Base-by-base conservation (phyloP, 1,284 basidiomycete genomes). In the Inonotus obliquus region DNA sequence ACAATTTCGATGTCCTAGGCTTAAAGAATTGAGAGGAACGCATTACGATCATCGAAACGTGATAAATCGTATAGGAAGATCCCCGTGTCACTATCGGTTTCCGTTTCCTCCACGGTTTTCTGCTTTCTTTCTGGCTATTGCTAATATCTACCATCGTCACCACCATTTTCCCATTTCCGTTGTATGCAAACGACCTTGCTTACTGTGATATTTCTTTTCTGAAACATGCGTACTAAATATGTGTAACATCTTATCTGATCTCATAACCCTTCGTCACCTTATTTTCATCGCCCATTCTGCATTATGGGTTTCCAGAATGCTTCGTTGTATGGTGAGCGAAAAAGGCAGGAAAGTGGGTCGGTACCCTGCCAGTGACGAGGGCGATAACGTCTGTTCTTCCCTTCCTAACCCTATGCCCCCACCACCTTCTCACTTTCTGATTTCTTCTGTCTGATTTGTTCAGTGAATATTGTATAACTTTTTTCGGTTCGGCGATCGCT, bases 31-130 rank as follows among this genome's bases (percentile, higher is more conserved):
- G 25, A 27, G 44, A 32, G 35, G 32, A 32, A 32, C 32, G 9
- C 13, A 19, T 25, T 25, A 58, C 37, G 56, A 49, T 41, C 41
- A 49, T 41, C 41, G 23, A 49, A 58, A 58, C 45, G 17, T 49
- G 56, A 49, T 37, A 45, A 49, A 58, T 58, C 56, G 56, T 58
- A 58, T 58, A 35, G 47, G 56, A 58, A 45, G 17, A 25, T 57
- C 47, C 29, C 51, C 51, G 19, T 44, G 13, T 14, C 41, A 17
- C 41, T 44, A 21, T 52, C 32, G 27, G 9, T 27, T 52, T 52
- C 35, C 13, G 47, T 23, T 35, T 35, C n/a, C 44, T 29, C 47
- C 13, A 4, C 27, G 25, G 41, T 48, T 44, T 29, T 23, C 23
- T 38, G 14, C 25, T 14, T n/a, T 48, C 41, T 57, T 47, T 35